phyloP scores from a whole-genome alignment of 768 basidiomycete genomes.

The Boletus sp. region DNA sequence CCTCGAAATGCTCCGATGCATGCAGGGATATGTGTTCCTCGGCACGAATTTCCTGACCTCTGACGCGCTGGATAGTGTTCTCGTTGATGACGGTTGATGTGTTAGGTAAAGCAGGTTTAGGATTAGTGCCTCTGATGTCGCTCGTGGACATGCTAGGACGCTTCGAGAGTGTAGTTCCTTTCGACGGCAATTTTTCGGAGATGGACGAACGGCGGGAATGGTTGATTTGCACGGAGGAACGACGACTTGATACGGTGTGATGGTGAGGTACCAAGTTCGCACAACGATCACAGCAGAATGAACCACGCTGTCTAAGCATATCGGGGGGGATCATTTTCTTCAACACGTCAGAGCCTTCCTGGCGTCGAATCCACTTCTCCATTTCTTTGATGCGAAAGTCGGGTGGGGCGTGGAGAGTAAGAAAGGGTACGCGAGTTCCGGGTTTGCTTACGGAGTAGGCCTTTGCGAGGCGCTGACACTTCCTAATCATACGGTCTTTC shows the following conservation, averaged over 20 bases:
- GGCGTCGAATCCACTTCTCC: conserved; percentile 70
- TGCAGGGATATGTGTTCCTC: conserved; percentile 19
- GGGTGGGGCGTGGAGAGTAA: conserved; percentile 62
- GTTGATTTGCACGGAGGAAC: conserved; percentile 23
- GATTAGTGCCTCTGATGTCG: not conserved
- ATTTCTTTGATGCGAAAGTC: conserved; percentile 78
- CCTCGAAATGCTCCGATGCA: conserved; percentile 12
- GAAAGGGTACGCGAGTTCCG: conserved; percentile 47
- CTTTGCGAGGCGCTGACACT: conserved; percentile 64
- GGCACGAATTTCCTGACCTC: conserved; percentile 11
- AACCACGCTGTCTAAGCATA: conserved; percentile 24
- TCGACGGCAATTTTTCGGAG: conserved; percentile 17
- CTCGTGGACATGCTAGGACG: conserved; percentile 15
- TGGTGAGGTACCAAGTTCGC: conserved; percentile 33
- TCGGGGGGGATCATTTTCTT: conserved; percentile 22
- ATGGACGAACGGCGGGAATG: conserved; percentile 26
- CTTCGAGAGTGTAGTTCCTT: conserved; percentile 14
- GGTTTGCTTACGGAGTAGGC: conserved; percentile 38
- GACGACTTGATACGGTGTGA: conserved; percentile 27
- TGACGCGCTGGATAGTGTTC: conserved; percentile 5
- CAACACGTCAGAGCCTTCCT: conserved; percentile 30
- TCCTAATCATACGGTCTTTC: conserved; percentile 81
- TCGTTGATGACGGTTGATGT: conserved; percentile 13
- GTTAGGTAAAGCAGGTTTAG: conserved; percentile 10
- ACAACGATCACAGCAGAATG: conserved; percentile 34